A percentile compares a stretch with the other conserved stretches of the same genome.
Conservation (phyloP, 169 alveolate genomes). For the Cryptosporidium andersoni region DNA sequence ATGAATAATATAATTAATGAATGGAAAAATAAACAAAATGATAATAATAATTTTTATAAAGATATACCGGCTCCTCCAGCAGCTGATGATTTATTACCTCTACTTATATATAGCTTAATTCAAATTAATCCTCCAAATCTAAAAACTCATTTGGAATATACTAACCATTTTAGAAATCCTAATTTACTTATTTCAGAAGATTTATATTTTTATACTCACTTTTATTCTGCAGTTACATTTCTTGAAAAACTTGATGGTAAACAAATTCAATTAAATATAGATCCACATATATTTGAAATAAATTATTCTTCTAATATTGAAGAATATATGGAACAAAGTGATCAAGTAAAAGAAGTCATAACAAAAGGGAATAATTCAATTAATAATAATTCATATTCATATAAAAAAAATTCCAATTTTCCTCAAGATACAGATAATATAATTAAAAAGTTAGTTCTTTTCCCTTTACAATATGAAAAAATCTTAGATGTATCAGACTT, state of each 20-base stretch:
- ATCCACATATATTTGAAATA: slow-evolving; percentile 15
- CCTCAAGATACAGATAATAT: too few species aligned
- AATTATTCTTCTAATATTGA: neutral
- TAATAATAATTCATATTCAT: too few species aligned
- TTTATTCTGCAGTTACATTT: slow-evolving; percentile 81
- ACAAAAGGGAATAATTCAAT: too few species aligned
- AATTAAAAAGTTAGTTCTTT: neutral
- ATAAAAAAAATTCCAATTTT: too few species aligned
- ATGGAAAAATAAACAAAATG: neutral
- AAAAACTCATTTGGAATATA: slow-evolving; percentile 80
- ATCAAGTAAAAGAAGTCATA: too few species aligned
- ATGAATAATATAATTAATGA: slow-evolving; percentile 45
- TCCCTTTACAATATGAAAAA: neutral
- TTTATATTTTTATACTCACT: slow-evolving; percentile 83
- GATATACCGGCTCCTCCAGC: slow-evolving; percentile 73
- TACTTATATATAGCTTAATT: slow-evolving; percentile 80
- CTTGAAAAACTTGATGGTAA: slow-evolving; percentile 62
- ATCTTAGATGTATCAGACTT: slow-evolving; percentile 1
- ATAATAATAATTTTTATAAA: neutral
- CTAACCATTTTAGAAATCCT: slow-evolving; percentile 84
- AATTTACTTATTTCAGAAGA: slow-evolving; percentile 81
- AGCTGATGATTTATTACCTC: slow-evolving; percentile 86
- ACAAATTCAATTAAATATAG: slow-evolving; percentile 58
- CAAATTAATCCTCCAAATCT: slow-evolving; percentile 84
- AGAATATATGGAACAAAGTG: too few species aligned